Base-by-base conservation (phyloP, 495 filamentous ascomycete species). In the Xylaria nigripes region DNA sequence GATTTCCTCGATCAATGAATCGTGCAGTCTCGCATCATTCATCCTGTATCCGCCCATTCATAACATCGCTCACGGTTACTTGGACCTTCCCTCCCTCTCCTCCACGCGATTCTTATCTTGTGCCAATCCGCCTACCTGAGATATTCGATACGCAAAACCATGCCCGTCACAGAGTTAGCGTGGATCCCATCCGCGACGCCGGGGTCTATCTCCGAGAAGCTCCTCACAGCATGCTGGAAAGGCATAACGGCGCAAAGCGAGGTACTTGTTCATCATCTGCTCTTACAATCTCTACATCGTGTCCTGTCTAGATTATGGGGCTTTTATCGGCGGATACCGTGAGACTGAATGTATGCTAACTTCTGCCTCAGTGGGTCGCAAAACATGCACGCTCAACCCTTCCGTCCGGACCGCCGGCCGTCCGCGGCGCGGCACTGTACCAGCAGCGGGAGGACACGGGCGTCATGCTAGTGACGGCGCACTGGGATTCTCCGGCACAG, bases 91-190 rank as follows among this genome's bases (percentile, higher is more conserved):
- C 18, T 24, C 43, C 38, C n/a, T 8, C n/a, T 22, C 4, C 15
- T 21, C 13, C 16, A 12, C 15, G 23, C 0, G 1, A 9, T 42
- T 13, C 23, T 2, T 40, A 15, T 9, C 12, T 27, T 15, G 9
- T 25, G 16, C 16, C 23, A 2, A 10, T 1, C 10, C 6, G 18
- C 23, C n/a, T n/a, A n/a, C 25, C 4, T 29, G 25, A 24, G 19
- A 15, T 9, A 27, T 21, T 7, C 23, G n/a, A 12, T 6, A 21
- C 32, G 3, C 25, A 22, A 16, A 50, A 29, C 15, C 15, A 57
- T 57, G 54, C 54, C 54, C 24, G 54, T 51, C 2, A 41, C 54
- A 24, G 54, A 57, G 29, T 23, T 57, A 10, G 54, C 54, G 13
- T 57, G 47, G 48, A 15, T 57, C 18, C 47, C 48, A 9, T 50